Percentiles rank a stretch among this genome's conserved stretches.
phyloP scores from a whole-genome alignment of 306 rosid genomes.

The Aeschynomene evenia region DNA sequence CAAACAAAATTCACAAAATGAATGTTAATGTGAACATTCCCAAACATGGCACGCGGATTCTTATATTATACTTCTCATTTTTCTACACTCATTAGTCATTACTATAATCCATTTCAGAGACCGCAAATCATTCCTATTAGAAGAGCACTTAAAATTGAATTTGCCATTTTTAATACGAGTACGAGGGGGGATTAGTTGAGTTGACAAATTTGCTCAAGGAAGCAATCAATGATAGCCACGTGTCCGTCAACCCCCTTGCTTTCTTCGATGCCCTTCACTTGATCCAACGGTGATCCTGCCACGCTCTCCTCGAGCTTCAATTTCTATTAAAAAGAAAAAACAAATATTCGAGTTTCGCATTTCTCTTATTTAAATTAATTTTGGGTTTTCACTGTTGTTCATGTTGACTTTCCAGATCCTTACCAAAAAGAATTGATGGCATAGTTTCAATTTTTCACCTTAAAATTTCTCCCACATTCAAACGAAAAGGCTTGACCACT shows the following conservation, averaged over 20 bases:
- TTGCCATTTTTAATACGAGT: too few relatives aligned
- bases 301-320: slow-evolving; percentile 39
- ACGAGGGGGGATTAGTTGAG: slow-evolving; percentile 33
- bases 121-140: too few relatives aligned
- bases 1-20: too few relatives aligned
- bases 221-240: slow-evolving; percentile 38
- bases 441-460: slow-evolving; percentile 18
- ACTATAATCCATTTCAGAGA: too few relatives aligned
- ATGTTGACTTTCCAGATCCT: too few relatives aligned
- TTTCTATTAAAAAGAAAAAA: background rate
- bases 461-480: background rate
- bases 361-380: too few relatives aligned
- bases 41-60: too few relatives aligned
- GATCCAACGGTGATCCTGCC: slow-evolving; percentile 72
- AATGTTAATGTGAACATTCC: too few relatives aligned
- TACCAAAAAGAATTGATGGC: slow-evolving; percentile 22
- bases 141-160: background rate
- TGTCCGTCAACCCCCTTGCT: slow-evolving; percentile 43
- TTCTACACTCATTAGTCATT: too few relatives aligned
- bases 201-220: slow-evolving; percentile 33
- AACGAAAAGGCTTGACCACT: background rate
- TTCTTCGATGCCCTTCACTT: slow-evolving; percentile 12
- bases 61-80: too few relatives aligned
- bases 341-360: background rate
- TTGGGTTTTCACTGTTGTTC: too few relatives aligned